These are phyloP conservation scores for Trametes hirsuta DNA, from an alignment of 1,284 basidiomycete genomes.

Conservation along the genomic window DNA sequence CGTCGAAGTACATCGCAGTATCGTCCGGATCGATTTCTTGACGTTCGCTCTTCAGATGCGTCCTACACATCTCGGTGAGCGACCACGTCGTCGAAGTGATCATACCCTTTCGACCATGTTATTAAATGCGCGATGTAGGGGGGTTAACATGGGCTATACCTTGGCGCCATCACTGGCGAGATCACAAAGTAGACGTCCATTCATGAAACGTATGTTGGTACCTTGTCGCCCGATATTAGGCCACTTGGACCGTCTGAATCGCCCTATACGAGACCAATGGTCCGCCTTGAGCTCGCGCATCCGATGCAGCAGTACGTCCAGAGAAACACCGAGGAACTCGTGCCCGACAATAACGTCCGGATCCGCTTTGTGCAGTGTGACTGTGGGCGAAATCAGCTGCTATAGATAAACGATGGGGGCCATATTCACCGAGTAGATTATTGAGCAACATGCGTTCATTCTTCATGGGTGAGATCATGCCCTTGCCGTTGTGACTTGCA, in stretches of 20 bases:
- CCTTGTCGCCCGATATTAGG: slow-evolving; percentile 85
- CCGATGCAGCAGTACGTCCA: slow-evolving; percentile 91
- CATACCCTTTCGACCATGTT: slow-evolving; percentile 66
- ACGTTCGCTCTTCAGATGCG: slow-evolving; percentile 83
- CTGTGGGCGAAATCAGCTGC: slow-evolving; percentile 42
- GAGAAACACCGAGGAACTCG: slow-evolving; percentile 90
- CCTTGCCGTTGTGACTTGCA: slow-evolving; percentile 65
- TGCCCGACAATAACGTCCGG: slow-evolving; percentile 96
- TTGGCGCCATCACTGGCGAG: slow-evolving; percentile 94
- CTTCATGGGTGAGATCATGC: slow-evolving; percentile 75
- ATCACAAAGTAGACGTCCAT: slow-evolving; percentile 90
- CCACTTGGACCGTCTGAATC: slow-evolving; percentile 88
- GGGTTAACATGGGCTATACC: slow-evolving; percentile 44
- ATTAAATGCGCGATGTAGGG: not conserved
- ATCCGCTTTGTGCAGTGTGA: slow-evolving; percentile 84
- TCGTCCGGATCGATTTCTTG: slow-evolving; percentile 98
- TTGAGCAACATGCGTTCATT: slow-evolving; percentile 90
- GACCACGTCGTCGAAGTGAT: slow-evolving; percentile 98
- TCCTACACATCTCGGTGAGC: slow-evolving; percentile 93
- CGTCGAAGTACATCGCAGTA: slow-evolving; percentile 90
- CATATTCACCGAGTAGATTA: slow-evolving; percentile 66
- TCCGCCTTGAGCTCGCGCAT: slow-evolving; percentile 91
- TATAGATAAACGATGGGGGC: not conserved
- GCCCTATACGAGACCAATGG: slow-evolving; percentile 92
- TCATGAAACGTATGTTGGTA: slow-evolving; percentile 82